A percentile compares a stretch with the other conserved stretches of the same genome.
phyloP scores from a whole-genome alignment of 306 rosid genomes.

The Malus fusca region DNA sequence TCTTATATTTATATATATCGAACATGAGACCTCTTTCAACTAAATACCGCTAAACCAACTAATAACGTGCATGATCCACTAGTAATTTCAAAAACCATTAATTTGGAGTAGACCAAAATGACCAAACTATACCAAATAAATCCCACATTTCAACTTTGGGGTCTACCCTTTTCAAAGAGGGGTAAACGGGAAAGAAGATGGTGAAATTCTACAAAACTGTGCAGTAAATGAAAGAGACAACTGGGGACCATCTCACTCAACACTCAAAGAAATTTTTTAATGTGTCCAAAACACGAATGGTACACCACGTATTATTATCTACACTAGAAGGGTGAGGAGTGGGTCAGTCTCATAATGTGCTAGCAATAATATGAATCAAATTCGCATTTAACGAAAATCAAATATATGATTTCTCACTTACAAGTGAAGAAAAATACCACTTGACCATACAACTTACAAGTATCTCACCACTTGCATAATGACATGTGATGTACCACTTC shows the following conservation, averaged over 20 bases:
- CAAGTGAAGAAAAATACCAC: too few relatives aligned
- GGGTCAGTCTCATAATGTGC: too few relatives aligned
- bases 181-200: neutral
- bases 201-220: neutral
- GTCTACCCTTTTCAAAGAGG: neutral
- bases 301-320: too few relatives aligned
- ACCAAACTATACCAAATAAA: neutral
- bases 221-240: neutral
- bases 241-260: neutral
- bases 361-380: too few relatives aligned
- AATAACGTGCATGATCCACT: too few relatives aligned
- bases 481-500: too few relatives aligned
- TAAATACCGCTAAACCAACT: neutral
- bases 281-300: fast-evolving
- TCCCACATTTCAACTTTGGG: neutral
- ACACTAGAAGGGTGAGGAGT: too few relatives aligned
- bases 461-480: too few relatives aligned
- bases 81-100: neutral
- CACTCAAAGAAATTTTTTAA: neutral
- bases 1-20: too few relatives aligned
- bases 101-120: neutral
- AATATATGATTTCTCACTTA: too few relatives aligned
- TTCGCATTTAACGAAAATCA: fast-evolving
- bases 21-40: neutral
- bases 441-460: too few relatives aligned